Evolutionary conservation across 257 asterid genomes (phyloP).

Genomic region (Fraxinus cuspidata): DNA sequence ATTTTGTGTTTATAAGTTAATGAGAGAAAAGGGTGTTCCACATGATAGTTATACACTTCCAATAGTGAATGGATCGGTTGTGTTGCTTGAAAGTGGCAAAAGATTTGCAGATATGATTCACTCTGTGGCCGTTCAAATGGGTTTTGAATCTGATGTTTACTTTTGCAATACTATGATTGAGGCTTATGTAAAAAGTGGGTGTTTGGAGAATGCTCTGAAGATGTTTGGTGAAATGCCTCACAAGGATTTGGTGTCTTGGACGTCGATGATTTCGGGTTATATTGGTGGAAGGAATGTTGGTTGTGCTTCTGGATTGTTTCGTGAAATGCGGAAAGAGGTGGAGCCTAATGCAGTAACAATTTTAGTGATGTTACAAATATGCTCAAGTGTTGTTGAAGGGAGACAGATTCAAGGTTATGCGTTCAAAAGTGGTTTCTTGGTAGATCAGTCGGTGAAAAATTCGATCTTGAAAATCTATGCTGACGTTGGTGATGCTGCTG

Average conservation of each 20-base stretch:
- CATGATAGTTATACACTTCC: conserved; percentile 56
- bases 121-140: conserved; percentile 40
- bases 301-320: conserved; percentile 42
- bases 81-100: conserved; percentile 19
- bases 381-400: conserved; percentile 30
- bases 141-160: conserved; percentile 42
- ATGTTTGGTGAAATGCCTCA: conserved; percentile 48
- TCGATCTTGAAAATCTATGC: conserved; percentile 42
- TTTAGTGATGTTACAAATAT: conserved; percentile 38
- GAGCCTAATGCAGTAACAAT: conserved; percentile 52
- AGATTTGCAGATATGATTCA: conserved; percentile 39
- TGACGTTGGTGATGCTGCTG: conserved; percentile 27
- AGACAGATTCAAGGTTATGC: conserved; percentile 42
- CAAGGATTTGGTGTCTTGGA: conserved; percentile 59
- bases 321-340: conserved; percentile 38
- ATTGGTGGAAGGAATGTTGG: conserved; percentile 28
- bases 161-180: conserved; percentile 43
- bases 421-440: conserved; percentile 39
- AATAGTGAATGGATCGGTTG: conserved; percentile 30
- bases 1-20: conserved; percentile 33
- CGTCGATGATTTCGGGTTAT: conserved; percentile 38
- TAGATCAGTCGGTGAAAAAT: conserved; percentile 40
- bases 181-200: conserved; percentile 24
- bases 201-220: conserved; percentile 34
- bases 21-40: conserved; percentile 43